Base-by-base conservation (phyloP, 2,329 filamentous ascomycete genomes). In the Calonectria henricotiae region DNA sequence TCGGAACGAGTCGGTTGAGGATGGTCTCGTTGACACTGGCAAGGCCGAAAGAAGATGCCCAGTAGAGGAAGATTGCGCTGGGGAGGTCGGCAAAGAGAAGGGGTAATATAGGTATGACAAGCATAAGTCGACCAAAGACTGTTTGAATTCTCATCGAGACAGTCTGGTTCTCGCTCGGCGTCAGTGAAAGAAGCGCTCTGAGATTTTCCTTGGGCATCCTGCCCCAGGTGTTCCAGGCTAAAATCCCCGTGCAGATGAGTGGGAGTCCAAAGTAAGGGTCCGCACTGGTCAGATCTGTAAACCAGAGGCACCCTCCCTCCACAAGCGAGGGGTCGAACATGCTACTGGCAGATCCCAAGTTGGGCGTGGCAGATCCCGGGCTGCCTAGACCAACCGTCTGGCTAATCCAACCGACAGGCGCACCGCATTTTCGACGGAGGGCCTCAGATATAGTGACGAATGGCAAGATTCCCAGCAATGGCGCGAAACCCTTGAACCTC, bases 301-400 rank as follows among this genome's bases (percentile, higher is more conserved):
- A 89, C 88, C 89, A 90, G 17, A 90, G 80, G 46, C 82, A 84
- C 30, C 89, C 88, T 5, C 86, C 88, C 0, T 85, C 82, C 0
- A 81, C 75, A n/a, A 90, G 75, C 1, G 83, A 82, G 3, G 82
- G 79, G 49, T 87, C 79, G 43, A 80, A 73, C 65, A 80, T 72
- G 67, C 71, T 71, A 63, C 74, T 73, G 23, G 78, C 69, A 4
- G 75, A 73, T 13, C 77, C 77, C 2, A 80, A 43, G 30, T 73
- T 71, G n/a, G 78, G 71, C 3, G 76, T 62, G 7, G 71, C 67
- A 4, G 73, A 71, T 27, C 73, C 70, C 8, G 74, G 66, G 32
- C 71, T 73, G 23, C 73, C 75, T 37, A 82, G 39, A 13, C 81
- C 80, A n/a, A 80, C 67, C n/a, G 76, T 73, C 17, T 78, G 76